Evolutionary conservation across 805 yeast genomes (phyloP).

Genomic region (Isabelozyma gotoi): DNA sequence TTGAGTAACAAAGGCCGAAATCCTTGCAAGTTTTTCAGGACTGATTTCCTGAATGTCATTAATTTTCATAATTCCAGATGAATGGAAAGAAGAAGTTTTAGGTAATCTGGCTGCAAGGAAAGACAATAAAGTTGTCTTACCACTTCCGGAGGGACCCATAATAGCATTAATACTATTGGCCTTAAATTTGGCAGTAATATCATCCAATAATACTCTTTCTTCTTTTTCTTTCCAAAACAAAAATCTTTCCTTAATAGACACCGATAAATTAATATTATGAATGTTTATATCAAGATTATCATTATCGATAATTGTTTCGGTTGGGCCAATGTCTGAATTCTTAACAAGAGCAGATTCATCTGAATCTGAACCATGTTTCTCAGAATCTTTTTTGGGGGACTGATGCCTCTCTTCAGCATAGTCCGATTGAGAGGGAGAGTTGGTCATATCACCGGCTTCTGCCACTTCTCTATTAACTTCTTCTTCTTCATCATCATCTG

Average conservation of each 20-base stretch:
- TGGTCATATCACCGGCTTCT: not conserved
- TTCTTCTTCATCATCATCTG: conserved; percentile 11
- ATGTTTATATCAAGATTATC: conserved; percentile 15
- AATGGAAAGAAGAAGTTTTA: conserved; percentile 15
- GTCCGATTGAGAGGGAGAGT: not conserved
- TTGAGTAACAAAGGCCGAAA: conserved; percentile 78
- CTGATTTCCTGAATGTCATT: conserved; percentile 25
- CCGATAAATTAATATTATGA: conserved; percentile 40
- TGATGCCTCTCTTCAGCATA: not conserved
- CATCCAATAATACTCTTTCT: conserved; percentile 25
- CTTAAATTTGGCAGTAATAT: conserved; percentile 28
- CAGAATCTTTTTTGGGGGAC: not conserved
- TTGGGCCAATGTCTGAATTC: not conserved
- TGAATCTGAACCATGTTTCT: not conserved
- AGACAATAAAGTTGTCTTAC: conserved; percentile 42
- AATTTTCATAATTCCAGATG: conserved; percentile 25
- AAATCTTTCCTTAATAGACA: conserved; percentile 42
- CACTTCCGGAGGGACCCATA: conserved; percentile 49
- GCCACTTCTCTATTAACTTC: conserved; percentile 9
- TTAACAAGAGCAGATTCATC: conserved; percentile 9
- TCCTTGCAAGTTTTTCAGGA: conserved; percentile 21
- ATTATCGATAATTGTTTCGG: conserved; percentile 8
- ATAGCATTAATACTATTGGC: conserved; percentile 39
- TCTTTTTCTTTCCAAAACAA: conserved; percentile 41
- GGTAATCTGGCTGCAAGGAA: conserved; percentile 43